Percentiles rank a stretch among this genome's conserved stretches.
Conservation (phyloP, 495 filamentous ascomycete genomes). For the Aspergillus affinis region DNA sequence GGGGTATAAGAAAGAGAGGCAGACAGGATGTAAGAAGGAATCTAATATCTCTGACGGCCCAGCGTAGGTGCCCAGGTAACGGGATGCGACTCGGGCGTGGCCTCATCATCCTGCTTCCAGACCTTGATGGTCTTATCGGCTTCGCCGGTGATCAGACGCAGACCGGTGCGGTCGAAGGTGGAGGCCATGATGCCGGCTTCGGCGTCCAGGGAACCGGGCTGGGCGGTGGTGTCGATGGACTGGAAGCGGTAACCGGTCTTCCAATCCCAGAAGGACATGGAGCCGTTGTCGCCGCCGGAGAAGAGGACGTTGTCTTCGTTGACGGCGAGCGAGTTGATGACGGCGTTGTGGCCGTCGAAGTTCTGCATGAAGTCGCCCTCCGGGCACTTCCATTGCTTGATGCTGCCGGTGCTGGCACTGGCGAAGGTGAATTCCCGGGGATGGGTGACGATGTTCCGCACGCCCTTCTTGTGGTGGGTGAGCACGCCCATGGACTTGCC, state of each 20-base stretch:
- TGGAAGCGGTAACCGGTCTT: conserved; percentile 94
- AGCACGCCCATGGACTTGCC: conserved; percentile 94
- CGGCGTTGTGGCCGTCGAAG: conserved; percentile 93
- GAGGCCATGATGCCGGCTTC: conserved; percentile 92
- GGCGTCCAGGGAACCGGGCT: conserved; percentile 91
- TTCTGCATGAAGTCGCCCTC: conserved; percentile 99
- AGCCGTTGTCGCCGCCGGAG: conserved; percentile 93
- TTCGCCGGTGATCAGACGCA: conserved; percentile 90
- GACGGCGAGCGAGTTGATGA: conserved; percentile 91
- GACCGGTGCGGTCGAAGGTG: conserved; percentile 83
- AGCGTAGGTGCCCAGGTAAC: conserved; percentile 90
- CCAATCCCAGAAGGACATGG: conserved; percentile 99
- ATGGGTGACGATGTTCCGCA: conserved; percentile 81
- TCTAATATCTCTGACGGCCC: conserved; percentile 65
- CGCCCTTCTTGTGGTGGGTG: conserved; percentile 98
- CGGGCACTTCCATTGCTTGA: conserved; percentile 99
- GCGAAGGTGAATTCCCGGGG: conserved; percentile 97
- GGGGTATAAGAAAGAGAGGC: conserved; percentile 21
- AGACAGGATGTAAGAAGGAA: neutral
- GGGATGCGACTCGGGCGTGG: conserved; percentile 88
- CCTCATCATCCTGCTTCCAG: conserved; percentile 88
- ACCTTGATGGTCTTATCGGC: conserved; percentile 98
- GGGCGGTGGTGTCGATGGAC: conserved; percentile 80
- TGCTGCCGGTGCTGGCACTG: conserved; percentile 82
- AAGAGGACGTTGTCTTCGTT: conserved; percentile 96